Evolutionary conservation across 257 asterid genomes (phyloP).

Genomic region (Scutellaria minor): DNA sequence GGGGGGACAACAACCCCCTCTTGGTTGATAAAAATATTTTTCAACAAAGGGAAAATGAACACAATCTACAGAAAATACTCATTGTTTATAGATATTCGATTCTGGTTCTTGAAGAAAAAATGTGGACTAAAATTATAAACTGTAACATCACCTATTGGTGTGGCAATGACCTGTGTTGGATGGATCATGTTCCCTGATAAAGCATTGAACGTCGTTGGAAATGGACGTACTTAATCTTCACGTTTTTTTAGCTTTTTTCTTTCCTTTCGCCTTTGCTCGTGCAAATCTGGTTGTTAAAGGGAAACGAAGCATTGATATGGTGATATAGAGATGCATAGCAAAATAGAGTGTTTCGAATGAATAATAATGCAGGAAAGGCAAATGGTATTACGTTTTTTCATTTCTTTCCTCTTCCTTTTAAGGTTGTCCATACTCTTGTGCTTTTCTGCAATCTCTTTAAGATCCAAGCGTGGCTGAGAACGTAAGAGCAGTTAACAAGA

Average conservation of each 20-base stretch:
- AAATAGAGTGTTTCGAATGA: not conserved
- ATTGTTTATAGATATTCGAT: not conserved
- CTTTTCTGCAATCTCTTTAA: conserved; percentile 55
- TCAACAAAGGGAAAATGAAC: too few species aligned
- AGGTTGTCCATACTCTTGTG: conserved; percentile 41
- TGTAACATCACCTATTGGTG: not conserved
- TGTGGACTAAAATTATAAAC: not conserved
- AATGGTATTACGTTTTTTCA: conserved; percentile 50
- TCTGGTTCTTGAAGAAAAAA: not conserved
- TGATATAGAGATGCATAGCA: not conserved
- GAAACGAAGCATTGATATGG: not conserved
- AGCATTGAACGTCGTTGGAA: not conserved
- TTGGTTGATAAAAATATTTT: too few species aligned
- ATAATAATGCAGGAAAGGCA: conserved; percentile 6
- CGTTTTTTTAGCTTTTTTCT: conserved; percentile 41
- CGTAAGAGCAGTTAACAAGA: conserved; percentile 7
- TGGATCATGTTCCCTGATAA: not conserved
- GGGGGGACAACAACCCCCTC: too few species aligned
- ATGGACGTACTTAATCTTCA: conserved; percentile 32
- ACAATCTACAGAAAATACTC: conserved; percentile 11
- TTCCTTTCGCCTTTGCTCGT: conserved; percentile 58
- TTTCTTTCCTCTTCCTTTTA: conserved; percentile 61
- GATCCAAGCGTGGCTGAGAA: conserved; percentile 54
- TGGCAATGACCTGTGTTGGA: not conserved
- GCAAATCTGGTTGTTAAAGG: conserved; percentile 43